These are phyloP conservation scores for Ophiocordyceps camponoti-floridani DNA, from an alignment of 2,329 filamentous ascomycete genomes.

Conservation along the genomic window DNA sequence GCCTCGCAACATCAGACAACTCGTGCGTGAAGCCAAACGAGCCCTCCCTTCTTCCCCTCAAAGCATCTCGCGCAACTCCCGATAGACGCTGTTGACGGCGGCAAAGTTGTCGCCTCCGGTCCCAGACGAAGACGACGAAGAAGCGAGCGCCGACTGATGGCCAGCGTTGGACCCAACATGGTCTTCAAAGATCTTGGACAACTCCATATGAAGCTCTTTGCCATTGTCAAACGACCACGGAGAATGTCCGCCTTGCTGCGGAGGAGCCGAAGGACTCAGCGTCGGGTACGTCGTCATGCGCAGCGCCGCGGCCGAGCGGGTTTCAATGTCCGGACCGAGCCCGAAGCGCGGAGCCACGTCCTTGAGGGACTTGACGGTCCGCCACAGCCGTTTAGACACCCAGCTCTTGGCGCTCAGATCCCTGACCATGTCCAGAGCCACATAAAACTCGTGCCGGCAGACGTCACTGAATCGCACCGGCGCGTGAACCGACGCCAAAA, in stretches of 20 bases:
- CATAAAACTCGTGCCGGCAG: slow-evolving; percentile 62
- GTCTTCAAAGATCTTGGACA: slow-evolving; percentile 27
- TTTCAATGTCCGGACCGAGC: slow-evolving; percentile 27
- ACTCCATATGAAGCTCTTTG: slow-evolving; percentile 30
- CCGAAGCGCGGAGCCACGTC: slow-evolving; percentile 55
- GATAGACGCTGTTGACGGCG: slow-evolving; percentile 15
- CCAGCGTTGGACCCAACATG: slow-evolving; percentile 16
- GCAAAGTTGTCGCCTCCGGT: slow-evolving; percentile 7
- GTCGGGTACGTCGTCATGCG: slow-evolving; percentile 29
- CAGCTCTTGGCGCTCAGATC: slow-evolving; percentile 54
- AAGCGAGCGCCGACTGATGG: neutral
- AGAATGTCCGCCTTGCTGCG: slow-evolving; percentile 6
- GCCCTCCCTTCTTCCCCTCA: slow-evolving; percentile 5
- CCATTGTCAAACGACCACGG: slow-evolving; percentile 22
- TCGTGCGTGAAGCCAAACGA: neutral
- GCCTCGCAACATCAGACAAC: too few relatives aligned
- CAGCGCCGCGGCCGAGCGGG: slow-evolving; percentile 32
- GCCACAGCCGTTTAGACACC: slow-evolving; percentile 57
- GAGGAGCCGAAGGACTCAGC: slow-evolving; percentile 9
- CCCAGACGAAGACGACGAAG: slow-evolving; percentile 6
- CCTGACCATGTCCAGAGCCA: slow-evolving; percentile 57
- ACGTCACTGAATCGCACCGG: slow-evolving; percentile 50
- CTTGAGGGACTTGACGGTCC: slow-evolving; percentile 51
- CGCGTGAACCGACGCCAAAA: slow-evolving; percentile 59
- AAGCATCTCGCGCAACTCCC: slow-evolving; percentile 20